phyloP scores from a whole-genome alignment of 768 basidiomycete genomes.

The Astraeus odoratus region DNA sequence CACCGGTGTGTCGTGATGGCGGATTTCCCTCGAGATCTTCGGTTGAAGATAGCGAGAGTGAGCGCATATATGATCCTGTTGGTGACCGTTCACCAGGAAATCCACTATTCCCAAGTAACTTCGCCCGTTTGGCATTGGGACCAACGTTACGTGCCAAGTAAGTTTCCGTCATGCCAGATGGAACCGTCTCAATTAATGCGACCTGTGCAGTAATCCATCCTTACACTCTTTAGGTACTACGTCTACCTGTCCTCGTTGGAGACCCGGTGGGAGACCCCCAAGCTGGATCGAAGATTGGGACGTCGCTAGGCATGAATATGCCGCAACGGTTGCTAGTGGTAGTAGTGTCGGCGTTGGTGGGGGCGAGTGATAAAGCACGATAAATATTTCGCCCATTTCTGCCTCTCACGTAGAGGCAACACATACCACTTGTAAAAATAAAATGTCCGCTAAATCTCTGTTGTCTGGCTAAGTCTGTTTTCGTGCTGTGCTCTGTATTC shows the following conservation, averaged over 20 bases:
- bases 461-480: no score
- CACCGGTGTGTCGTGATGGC: slow-evolving; percentile 12
- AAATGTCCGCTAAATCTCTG: no score
- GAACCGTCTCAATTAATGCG: not conserved
- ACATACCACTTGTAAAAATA: no score
- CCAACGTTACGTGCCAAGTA: slow-evolving; percentile 59
- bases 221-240: slow-evolving; percentile 12
- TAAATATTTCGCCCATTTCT: not conserved
- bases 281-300: slow-evolving; percentile 40
- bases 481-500: no score
- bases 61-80: slow-evolving; percentile 40
- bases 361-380: slow-evolving; percentile 13
- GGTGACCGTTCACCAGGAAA: slow-evolving; percentile 64
- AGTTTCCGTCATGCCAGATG: slow-evolving; percentile 10
- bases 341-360: slow-evolving; percentile 20
- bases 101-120: slow-evolving; percentile 79
- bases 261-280: slow-evolving; percentile 24
- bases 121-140: slow-evolving; percentile 56
- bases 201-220: slow-evolving; percentile 19
- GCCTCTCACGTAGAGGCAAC: not conserved
- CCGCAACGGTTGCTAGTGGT: slow-evolving; percentile 33
- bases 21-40: slow-evolving; percentile 9
- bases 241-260: slow-evolving; percentile 15
- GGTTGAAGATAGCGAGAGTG: slow-evolving; percentile 22
- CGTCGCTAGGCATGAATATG: slow-evolving; percentile 35